These are phyloP conservation scores for Tritrichomonas musculus DNA, from an alignment of 208 protist genomes.

Conservation along the genomic window DNA sequence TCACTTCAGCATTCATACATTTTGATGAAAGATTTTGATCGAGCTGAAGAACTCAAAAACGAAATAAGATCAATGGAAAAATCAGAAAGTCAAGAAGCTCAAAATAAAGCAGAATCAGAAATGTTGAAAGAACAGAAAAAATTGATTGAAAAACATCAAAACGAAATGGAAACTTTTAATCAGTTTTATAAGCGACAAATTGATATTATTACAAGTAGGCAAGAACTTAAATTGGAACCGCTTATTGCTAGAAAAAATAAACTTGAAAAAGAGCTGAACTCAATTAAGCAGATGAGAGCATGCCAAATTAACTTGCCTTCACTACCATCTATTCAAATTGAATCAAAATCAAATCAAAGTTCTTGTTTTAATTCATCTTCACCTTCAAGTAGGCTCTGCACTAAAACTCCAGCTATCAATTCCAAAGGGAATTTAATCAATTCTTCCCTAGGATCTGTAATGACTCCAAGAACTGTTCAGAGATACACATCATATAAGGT, in stretches of 20 bases:
- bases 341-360: no score
- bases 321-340: background rate
- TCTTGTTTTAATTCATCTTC: no score
- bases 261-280: background rate
- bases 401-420: no score
- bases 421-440: no score
- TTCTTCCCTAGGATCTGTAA: background rate
- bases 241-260: background rate
- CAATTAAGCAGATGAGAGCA: background rate
- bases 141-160: background rate
- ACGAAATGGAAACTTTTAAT: background rate
- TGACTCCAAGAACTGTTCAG: background rate
- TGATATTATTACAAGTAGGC: background rate
- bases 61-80: background rate
- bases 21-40: background rate
- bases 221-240: background rate
- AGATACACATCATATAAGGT: background rate
- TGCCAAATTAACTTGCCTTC: background rate
- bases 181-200: background rate
- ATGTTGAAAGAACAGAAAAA: background rate
- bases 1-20: background rate
- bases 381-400: no score
- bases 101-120: background rate
- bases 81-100: background rate
- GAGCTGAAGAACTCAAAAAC: background rate